A percentile compares a stretch with the other conserved stretches of the same genome.
Evolutionary conservation across 148 eudicot genomes (phyloP).

Genomic region (Cornus controversa): DNA sequence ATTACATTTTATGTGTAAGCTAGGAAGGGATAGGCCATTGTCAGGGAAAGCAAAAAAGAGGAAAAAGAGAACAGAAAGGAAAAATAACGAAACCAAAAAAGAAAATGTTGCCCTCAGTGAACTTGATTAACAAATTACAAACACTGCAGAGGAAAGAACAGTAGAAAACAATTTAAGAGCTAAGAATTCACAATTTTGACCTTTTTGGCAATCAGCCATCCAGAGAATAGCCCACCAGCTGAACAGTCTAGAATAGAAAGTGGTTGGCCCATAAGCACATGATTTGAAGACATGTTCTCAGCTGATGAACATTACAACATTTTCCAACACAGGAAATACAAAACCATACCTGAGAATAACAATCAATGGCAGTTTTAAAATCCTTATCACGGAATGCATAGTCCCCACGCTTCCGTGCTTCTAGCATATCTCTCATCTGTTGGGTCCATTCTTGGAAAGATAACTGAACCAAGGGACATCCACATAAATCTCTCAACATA

Average conservation of each 20-base stretch:
- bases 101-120: too few species aligned
- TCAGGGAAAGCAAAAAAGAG: too few species aligned
- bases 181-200: too few species aligned
- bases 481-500: background rate
- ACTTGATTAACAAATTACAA: too few species aligned
- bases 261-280: background rate
- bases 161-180: too few species aligned
- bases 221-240: background rate
- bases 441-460: conserved; percentile 98
- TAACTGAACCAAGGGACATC: conserved; percentile 37
- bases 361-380: conserved; percentile 71
- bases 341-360: conserved; percentile 72
- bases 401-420: conserved; percentile 87
- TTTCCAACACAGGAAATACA: background rate
- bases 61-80: too few species aligned
- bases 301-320: background rate
- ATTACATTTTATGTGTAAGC: background rate
- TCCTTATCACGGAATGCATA: conserved; percentile 78
- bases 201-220: too few species aligned
- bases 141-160: too few species aligned
- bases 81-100: too few species aligned
- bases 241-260: background rate
- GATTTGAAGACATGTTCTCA: background rate
- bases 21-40: too few species aligned
- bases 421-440: conserved; percentile 87